Evolutionary conservation across 2,329 filamentous ascomycete species (phyloP).

Genomic region (Pyricularia grisea): DNA sequence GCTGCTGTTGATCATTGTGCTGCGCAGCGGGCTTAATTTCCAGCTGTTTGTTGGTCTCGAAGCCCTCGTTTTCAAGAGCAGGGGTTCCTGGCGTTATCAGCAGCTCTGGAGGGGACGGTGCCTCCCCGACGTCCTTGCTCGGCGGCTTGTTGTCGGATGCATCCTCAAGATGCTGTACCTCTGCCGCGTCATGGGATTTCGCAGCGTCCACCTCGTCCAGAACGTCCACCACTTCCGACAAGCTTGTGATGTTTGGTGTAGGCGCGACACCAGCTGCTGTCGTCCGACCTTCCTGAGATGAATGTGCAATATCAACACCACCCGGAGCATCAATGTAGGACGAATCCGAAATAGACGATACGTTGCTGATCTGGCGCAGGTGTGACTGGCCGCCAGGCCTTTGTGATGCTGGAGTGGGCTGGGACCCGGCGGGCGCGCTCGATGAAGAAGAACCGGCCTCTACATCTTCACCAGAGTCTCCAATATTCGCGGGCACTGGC

Average conservation of each 20-base stretch:
- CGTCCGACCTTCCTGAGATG: constrained; percentile 34
- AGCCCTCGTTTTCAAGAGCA: constrained; percentile 21
- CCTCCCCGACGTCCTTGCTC: neutral
- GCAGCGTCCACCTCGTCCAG: constrained; percentile 32
- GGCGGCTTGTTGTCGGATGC: neutral
- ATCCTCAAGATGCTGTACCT: constrained; percentile 21
- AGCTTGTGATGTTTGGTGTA: constrained; percentile 84
- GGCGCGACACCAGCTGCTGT: constrained; percentile 49
- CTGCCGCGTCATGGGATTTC: constrained; percentile 21
- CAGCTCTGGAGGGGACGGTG: constrained; percentile 28
- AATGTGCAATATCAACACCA: constrained; percentile 36
- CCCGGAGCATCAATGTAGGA: constrained; percentile 61
- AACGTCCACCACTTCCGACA: constrained; percentile 74
- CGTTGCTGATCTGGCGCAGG: constrained; percentile 75
- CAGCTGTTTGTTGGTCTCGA: constrained; percentile 29
- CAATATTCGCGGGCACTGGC: neutral
- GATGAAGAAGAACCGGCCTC: neutral
- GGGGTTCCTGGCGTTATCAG: constrained; percentile 43
- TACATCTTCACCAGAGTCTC: constrained; percentile 12
- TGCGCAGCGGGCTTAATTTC: neutral
- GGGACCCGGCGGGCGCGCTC: constrained; percentile 18
- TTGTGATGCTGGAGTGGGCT: constrained; percentile 38
- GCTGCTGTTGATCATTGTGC: neutral
- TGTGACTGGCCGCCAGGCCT: constrained; percentile 56
- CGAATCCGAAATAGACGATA: constrained; percentile 69